phyloP scores from a whole-genome alignment of 129 eudicot species.

The Helichrysum umbraculigerum region DNA sequence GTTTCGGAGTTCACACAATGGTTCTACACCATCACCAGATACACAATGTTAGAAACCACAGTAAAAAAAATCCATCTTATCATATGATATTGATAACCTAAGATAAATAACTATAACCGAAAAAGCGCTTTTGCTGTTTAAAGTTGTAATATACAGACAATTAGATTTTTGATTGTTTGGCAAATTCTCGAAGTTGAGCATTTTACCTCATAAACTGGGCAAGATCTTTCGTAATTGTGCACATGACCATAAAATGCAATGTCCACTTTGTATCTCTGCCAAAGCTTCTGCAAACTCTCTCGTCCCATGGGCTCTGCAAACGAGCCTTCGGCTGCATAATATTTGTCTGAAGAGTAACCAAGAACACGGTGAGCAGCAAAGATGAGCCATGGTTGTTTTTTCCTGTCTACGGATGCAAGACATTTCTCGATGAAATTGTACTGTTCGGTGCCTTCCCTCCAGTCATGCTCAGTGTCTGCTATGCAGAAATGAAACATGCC shows the following conservation, averaged over 20 bases:
- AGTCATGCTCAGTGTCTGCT: slow-evolving; percentile 78
- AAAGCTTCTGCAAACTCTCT: slow-evolving; percentile 65
- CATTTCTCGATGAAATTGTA: slow-evolving; percentile 65
- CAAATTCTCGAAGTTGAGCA: neutral
- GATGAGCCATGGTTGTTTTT: slow-evolving; percentile 78
- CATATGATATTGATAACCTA: neutral
- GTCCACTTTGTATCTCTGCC: slow-evolving; percentile 83
- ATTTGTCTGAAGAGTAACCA: slow-evolving; percentile 63
- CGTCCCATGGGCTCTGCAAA: slow-evolving; percentile 84
- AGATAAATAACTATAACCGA: neutral
- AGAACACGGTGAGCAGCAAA: slow-evolving; percentile 76
- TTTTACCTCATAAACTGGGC: slow-evolving; percentile 77
- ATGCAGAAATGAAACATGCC: slow-evolving; percentile 85
- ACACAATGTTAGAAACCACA: neutral
- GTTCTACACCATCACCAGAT: slow-evolving; percentile 41
- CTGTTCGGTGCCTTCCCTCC: slow-evolving; percentile 89
- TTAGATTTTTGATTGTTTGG: neutral
- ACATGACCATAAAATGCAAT: slow-evolving; percentile 72
- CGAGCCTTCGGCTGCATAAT: slow-evolving; percentile 58
- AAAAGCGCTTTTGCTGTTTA: neutral
- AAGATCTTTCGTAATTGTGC: slow-evolving; percentile 71
- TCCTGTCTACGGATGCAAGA: slow-evolving; percentile 67
- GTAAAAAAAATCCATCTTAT: neutral
- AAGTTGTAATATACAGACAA: neutral
- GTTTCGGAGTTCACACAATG: slow-evolving; percentile 59